Conservation (phyloP, 1,284 basidiomycete genomes). For the Apiotrichum mycotoxinovorans region DNA sequence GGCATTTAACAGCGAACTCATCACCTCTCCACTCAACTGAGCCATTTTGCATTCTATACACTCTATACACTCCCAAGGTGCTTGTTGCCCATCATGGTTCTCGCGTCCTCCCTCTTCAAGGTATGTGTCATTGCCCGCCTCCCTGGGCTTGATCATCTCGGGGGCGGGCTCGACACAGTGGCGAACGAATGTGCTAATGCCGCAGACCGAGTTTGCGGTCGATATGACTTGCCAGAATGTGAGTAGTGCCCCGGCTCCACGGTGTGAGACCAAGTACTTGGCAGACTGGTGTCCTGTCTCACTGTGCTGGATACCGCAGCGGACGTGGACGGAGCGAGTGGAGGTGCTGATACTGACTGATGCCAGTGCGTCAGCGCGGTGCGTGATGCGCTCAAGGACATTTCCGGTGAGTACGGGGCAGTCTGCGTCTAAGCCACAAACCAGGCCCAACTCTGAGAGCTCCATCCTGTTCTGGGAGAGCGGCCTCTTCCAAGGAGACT, state of each 20-base stretch:
- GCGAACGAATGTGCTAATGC: no score
- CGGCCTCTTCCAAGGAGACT: background rate
- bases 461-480: no score
- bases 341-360: background rate
- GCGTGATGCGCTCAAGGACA: slow-evolving; percentile 31
- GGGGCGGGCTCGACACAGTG: no score
- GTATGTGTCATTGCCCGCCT: slow-evolving; percentile 12
- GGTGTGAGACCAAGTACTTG: no score
- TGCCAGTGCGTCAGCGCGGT: slow-evolving; percentile 48
- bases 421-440: background rate
- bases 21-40: background rate
- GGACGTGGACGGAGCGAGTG: no score
- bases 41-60: background rate
- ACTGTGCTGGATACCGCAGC: no score
- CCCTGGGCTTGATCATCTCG: no score
- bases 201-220: slow-evolving; percentile 52
- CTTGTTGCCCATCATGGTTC: slow-evolving; percentile 33
- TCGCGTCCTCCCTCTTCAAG: slow-evolving; percentile 38
- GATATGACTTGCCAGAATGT: slow-evolving; percentile 51
- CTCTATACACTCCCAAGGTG: no score
- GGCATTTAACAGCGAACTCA: background rate
- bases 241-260: slow-evolving; percentile 11
- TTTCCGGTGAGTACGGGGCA: slow-evolving; percentile 26
- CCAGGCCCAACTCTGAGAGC: background rate
- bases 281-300: no score